phyloP scores from a whole-genome alignment of 768 basidiomycete species.

The Pholiota microspora region DNA sequence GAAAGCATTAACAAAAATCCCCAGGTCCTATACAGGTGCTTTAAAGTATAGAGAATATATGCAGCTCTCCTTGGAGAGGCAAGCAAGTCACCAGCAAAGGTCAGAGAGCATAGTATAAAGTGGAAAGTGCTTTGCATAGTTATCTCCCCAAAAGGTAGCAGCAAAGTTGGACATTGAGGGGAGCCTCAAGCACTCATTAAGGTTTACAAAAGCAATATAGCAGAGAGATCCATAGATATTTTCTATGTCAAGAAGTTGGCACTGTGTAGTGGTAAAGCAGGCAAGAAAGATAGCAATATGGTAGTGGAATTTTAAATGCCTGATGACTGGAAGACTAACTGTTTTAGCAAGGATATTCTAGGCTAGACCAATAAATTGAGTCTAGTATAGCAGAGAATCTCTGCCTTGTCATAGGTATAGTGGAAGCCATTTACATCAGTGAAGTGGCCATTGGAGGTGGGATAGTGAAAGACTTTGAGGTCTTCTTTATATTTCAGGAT shows the following conservation, averaged over 20 bases:
- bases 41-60: constrained; percentile 12
- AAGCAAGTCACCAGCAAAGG: constrained; percentile 30
- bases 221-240: constrained; percentile 20
- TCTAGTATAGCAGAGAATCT: background rate
- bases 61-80: background rate
- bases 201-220: constrained; percentile 23
- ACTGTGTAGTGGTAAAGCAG: background rate
- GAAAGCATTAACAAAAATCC: constrained; percentile 30
- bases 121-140: constrained; percentile 12
- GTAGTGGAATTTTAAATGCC: constrained; percentile 23
- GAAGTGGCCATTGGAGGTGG: background rate
- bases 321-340: constrained; percentile 28
- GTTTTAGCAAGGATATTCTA: constrained; percentile 28
- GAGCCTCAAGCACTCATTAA: constrained; percentile 22
- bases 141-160: constrained; percentile 18
- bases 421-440: constrained; percentile 5
- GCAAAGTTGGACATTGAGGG: constrained; percentile 25
- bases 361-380: constrained; percentile 32
- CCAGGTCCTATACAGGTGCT: constrained; percentile 14
- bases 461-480: too few relatives aligned
- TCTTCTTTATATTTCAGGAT: constrained; percentile 1
- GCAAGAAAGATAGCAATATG: constrained; percentile 17
- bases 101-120: constrained; percentile 18
- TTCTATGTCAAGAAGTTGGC: background rate
- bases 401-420: background rate